Base-by-base conservation (phyloP, 108 stramenopile species). In the Cylindrotheca fusiformis region DNA sequence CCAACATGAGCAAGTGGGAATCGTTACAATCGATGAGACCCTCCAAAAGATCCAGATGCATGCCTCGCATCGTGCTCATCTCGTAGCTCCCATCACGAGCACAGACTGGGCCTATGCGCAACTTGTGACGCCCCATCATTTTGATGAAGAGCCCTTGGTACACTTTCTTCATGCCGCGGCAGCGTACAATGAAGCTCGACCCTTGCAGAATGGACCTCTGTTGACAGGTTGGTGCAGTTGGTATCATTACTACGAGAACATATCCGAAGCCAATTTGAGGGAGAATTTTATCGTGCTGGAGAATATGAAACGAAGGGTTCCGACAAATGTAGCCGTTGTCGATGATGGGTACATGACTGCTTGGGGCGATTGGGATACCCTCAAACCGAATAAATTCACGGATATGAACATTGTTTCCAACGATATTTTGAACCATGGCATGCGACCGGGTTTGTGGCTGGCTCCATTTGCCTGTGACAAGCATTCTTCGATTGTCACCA, bases 281-380 rank as follows among this genome's bases (percentile, higher is more conserved):
- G 64, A 73, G 30, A 96, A 96, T 74, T 87, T 91, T 67, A 58
- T 63, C 18, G 76, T 72, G 29, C 64, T 96, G 52, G 66, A 79
- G 18, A 74, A 70, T 4, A 62, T 88, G 32, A 67, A 83, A 51
- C 76, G 48, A 18, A 67, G 63, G 20, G 75, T 91, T 30, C 85
- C 86, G 1, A 88, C 87, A 48, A 89, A 94, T 64, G 80, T 91
- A 8, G 83, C 84, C 24, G 76, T 95, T 0, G 88, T 97, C 25
- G 96, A 97, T 65, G 94, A 97, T 70, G 96, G 96, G 3, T 97
- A 97, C 68, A 95, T 95, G 91, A 91, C 82, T 48, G 83, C 93
- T 6, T 97, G 96, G 96, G 96, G 96, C 28, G 96, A 95, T 66
- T 97, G 96, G 96, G 76, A 82, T 54, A 79, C 79, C 2, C 65